Percentiles rank a stretch among this genome's conserved stretches.
Conservation (phyloP, 352 stramenopile species). For the Phytophthora hybrid region DNA sequence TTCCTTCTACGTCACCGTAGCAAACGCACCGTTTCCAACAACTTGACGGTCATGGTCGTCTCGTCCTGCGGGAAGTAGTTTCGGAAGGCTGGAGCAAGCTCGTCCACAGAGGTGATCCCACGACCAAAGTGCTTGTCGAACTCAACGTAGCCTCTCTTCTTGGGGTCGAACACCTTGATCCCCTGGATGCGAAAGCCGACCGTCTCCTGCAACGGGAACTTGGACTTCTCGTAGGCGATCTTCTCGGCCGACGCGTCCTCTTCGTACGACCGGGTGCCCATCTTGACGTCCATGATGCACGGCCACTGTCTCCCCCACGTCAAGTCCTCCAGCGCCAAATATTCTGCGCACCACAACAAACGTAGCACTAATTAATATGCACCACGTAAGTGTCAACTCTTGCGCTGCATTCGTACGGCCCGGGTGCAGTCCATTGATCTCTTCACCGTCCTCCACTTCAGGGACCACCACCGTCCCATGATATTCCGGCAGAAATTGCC, state of each 20-base stretch:
- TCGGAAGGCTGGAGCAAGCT: conserved; percentile 73
- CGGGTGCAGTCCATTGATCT: conserved; percentile 35
- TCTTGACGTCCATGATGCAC: conserved; percentile 98
- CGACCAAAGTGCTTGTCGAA: conserved; percentile 92
- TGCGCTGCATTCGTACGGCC: conserved; percentile 35
- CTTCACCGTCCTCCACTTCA: conserved; percentile 22
- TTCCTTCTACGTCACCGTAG: background rate
- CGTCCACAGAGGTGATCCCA: conserved; percentile 55
- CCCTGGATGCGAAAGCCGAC: conserved; percentile 96
- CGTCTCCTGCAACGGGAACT: conserved; percentile 93
- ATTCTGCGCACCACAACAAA: conserved; percentile 52
- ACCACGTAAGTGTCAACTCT: background rate
- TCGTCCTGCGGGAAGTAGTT: conserved; percentile 79
- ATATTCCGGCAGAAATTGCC: conserved; percentile 67
- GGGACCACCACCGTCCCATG: conserved; percentile 58
- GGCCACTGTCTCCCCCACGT: conserved; percentile 84
- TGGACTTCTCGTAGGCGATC: conserved; percentile 88
- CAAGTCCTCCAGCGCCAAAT: conserved; percentile 92
- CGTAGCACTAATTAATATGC: background rate
- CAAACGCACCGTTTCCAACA: conserved; percentile 57
- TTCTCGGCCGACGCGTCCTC: conserved; percentile 89
- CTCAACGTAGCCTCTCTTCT: conserved; percentile 65
- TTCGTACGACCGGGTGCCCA: conserved; percentile 96
- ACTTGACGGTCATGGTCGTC: conserved; percentile 29
- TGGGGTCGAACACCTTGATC: conserved; percentile 89